Evolutionary conservation across 306 rosid species (phyloP).

Genomic region (Castanea crenata): DNA sequence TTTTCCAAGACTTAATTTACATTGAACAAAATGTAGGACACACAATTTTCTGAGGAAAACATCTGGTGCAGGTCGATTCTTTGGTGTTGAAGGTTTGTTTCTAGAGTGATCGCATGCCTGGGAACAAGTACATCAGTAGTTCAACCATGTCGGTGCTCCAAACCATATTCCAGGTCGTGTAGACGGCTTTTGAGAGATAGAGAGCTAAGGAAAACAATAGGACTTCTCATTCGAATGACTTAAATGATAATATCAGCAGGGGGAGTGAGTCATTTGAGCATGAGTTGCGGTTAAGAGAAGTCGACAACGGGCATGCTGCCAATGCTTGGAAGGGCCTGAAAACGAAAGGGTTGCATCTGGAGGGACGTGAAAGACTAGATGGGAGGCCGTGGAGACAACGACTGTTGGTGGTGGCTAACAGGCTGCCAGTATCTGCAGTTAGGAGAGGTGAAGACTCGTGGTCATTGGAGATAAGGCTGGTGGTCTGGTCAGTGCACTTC

Average conservation of each 20-base stretch:
- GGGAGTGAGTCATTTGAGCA: conserved; percentile 47
- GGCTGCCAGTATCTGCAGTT: conserved; percentile 86
- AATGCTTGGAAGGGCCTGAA: conserved; percentile 44
- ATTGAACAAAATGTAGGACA: conserved; percentile 51
- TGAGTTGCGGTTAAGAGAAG: conserved; percentile 49
- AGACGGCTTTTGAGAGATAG: conserved; percentile 69
- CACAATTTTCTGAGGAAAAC: conserved; percentile 23
- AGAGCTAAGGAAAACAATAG: conserved; percentile 48
- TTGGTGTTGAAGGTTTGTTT: conserved; percentile 43
- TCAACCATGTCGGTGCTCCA: conserved; percentile 39
- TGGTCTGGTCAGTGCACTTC: conserved; percentile 82
- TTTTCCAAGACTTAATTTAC: conserved; percentile 2
- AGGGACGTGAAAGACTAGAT: conserved; percentile 45
- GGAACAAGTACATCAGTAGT: conserved; percentile 54
- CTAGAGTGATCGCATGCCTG: conserved; percentile 73
- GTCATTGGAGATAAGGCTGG: conserved; percentile 91
- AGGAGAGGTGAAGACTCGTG: conserved; percentile 82
- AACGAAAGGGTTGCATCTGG: conserved; percentile 30
- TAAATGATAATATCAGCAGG: conserved; percentile 33
- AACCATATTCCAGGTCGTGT: conserved; percentile 44
- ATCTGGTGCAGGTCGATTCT: conserved; percentile 21
- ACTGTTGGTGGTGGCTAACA: conserved; percentile 88
- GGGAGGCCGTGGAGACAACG: conserved; percentile 53
- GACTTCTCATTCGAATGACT: conserved; percentile 48
- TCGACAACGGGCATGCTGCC: conserved; percentile 38